Conservation (phyloP, 2,329 filamentous ascomycete genomes). For the Calonectria multiphialidica region DNA sequence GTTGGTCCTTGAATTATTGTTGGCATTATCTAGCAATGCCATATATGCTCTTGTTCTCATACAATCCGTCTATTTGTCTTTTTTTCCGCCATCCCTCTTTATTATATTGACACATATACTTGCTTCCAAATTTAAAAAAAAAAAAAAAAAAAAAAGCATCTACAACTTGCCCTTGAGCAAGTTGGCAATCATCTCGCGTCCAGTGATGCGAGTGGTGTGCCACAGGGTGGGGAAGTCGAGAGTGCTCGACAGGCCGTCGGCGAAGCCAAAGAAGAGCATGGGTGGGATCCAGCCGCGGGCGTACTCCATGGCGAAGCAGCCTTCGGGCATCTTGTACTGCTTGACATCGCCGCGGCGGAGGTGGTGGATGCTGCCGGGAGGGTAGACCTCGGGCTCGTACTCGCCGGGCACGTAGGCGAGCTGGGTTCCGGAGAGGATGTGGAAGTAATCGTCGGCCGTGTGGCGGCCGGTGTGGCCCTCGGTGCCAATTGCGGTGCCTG, state of each 20-base stretch:
- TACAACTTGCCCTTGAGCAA: slow-evolving; percentile 79
- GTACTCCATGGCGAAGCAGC: slow-evolving; percentile 86
- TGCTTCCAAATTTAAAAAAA: too few relatives aligned
- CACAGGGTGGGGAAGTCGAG: slow-evolving; percentile 88
- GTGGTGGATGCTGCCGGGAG: slow-evolving; percentile 78
- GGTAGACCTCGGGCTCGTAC: slow-evolving; percentile 78
- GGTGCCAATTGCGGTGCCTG: slow-evolving; percentile 80
- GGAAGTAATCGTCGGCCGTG: slow-evolving; percentile 94
- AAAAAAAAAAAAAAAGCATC: slow-evolving; percentile 33
- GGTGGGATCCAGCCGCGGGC: slow-evolving; percentile 91
- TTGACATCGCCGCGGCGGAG: slow-evolving; percentile 78
- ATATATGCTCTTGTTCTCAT: not conserved
- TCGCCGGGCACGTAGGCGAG: slow-evolving; percentile 78
- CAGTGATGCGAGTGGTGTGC: slow-evolving; percentile 82
- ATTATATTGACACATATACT: not conserved
- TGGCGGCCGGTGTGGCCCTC: slow-evolving; percentile 91
- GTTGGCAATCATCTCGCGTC: slow-evolving; percentile 80
- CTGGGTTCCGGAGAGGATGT: slow-evolving; percentile 86
- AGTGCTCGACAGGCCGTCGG: slow-evolving; percentile 83
- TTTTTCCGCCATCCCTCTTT: not conserved
- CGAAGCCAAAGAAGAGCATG: slow-evolving; percentile 92
- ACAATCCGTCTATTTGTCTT: not conserved
- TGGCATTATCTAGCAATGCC: not conserved
- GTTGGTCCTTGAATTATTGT: not conserved
- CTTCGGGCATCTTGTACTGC: slow-evolving; percentile 85